Base-by-base conservation (phyloP, 2,329 filamentous ascomycete species). In the Ophiostoma piceae region DNA sequence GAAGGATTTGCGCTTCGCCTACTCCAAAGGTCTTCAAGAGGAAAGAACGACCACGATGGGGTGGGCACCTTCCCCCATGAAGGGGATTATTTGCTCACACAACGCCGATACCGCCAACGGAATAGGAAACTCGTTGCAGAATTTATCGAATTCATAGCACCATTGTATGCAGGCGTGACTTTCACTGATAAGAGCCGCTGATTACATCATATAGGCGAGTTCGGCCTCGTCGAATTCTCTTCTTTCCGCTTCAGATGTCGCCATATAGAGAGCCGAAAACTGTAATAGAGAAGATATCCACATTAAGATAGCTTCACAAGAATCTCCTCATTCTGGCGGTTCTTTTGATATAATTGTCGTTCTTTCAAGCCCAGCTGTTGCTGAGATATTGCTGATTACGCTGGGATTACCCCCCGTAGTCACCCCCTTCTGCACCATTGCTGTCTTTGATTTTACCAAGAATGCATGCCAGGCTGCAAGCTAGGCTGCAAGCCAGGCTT, bases 31-130 rank as follows among this genome's bases (percentile, higher is more conserved):
- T 35, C 5, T 6, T 19, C 11, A 19, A 19, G 32, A 62, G 57
- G 57, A 62, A 62, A n/a, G 57, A 62, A 32, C 57, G 57, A 62
- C 57, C 57, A 22, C n/a, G 57, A 26, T 16, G 57, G 11, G 26
- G 57, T 57, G 51, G 51, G 51, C 51, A 26, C 51, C 57, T 62
- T 62, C 57, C 57, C 12, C 32, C 12, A 47, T 2, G 19, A 47
- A 19, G 43, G 43, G 6, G 43, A 1, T 4, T n/a, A n/a, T 19
- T 8, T 47, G 1, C 14, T 7, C 3, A 1, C 16, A n/a, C 7
- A 16, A n/a, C 19, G 43, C 43, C 43, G 43, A 47, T 47, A 47
- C 43, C 43, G 43, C 43, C 16, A 47, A 16, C 16, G 19, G 16
- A 8, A 47, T 47, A 19, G 19, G 43, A 47, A 47, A 47, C 16